phyloP scores from a whole-genome alignment of 495 filamentous ascomycete genomes.

The Penicillium macrosclerotiorum region DNA sequence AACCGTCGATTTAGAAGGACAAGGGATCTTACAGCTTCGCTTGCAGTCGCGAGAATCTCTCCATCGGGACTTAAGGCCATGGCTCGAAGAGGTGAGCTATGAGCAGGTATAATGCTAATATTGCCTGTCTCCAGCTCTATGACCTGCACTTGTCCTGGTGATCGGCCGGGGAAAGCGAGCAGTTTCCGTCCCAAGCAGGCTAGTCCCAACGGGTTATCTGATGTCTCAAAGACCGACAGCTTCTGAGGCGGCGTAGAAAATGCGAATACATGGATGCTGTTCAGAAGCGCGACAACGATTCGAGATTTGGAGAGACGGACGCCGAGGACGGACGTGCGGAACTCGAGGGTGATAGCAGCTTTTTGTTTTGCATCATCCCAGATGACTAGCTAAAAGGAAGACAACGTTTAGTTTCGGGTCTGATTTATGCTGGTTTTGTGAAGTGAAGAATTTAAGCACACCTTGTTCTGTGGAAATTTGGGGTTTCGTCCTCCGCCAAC shows the following conservation, averaged over 20 bases:
- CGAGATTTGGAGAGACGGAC: slow-evolving; percentile 74
- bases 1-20: not conserved
- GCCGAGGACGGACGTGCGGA: slow-evolving; percentile 71
- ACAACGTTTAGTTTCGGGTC: too few relatives aligned
- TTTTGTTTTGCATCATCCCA: slow-evolving; percentile 89
- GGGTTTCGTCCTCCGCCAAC: slow-evolving; percentile 86
- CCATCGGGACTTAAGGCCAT: slow-evolving; percentile 78
- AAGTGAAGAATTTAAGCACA: slow-evolving; percentile 23
- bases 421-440: not conserved
- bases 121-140: slow-evolving; percentile 78
- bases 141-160: slow-evolving; percentile 86
- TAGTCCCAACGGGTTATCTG: slow-evolving; percentile 80
- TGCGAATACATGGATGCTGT: slow-evolving; percentile 80
- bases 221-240: slow-evolving; percentile 75
- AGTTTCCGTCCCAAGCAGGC: slow-evolving; percentile 71
- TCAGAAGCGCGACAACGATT: slow-evolving; percentile 78
- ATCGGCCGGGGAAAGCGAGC: slow-evolving; percentile 80
- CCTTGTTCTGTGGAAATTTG: slow-evolving; percentile 87
- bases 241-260: slow-evolving; percentile 75
- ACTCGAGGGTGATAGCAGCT: slow-evolving; percentile 68
- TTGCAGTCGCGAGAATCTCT: slow-evolving; percentile 83
- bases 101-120: slow-evolving; percentile 92
- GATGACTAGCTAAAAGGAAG: slow-evolving; percentile 62
- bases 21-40: slow-evolving; percentile 62
- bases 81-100: slow-evolving; percentile 75